Evolutionary conservation across 352 stramenopile species (phyloP).

Genomic region (Globisporangium cylindrosporum): DNA sequence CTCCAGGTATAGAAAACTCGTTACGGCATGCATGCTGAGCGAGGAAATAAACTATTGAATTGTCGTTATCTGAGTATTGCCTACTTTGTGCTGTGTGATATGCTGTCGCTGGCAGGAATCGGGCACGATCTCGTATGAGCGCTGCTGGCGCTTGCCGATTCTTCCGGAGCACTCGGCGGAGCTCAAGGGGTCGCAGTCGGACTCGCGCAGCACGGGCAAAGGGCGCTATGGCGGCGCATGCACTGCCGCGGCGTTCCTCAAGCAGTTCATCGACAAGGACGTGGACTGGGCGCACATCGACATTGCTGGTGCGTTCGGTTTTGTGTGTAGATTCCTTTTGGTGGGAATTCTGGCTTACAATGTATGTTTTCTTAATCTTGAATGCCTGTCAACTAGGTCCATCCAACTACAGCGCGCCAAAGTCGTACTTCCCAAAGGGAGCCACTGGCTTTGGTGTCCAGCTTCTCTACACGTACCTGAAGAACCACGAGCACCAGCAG

Average conservation of each 20-base stretch:
- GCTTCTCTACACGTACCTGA: constrained; percentile 82
- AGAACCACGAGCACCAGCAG: constrained; percentile 61
- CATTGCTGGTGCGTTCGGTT: constrained; percentile 57
- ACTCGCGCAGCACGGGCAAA: constrained; percentile 78
- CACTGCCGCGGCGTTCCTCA: constrained; percentile 85
- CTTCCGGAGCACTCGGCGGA: constrained; percentile 78
- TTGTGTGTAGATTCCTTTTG: neutral
- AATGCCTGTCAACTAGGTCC: constrained; percentile 25
- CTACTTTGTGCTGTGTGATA: constrained; percentile 8
- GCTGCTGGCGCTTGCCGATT: constrained; percentile 89
- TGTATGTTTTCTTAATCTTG: neutral
- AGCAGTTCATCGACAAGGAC: constrained; percentile 86
- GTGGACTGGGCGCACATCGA: constrained; percentile 89
- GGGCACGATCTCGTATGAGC: constrained; percentile 69
- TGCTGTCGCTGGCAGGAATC: constrained; percentile 26
- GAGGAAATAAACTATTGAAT: neutral
- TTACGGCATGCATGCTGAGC: neutral
- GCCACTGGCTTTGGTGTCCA: constrained; percentile 88
- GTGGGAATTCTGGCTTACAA: neutral
- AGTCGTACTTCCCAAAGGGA: constrained; percentile 85
- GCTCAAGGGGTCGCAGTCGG: constrained; percentile 78
- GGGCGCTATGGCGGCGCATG: constrained; percentile 76
- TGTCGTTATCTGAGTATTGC: neutral
- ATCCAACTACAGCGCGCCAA: constrained; percentile 74
- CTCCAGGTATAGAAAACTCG: constrained; percentile 34